These are phyloP conservation scores for Macrophomina phaseolina DNA, from an alignment of 2,329 filamentous ascomycete species.

Conservation along the genomic window DNA sequence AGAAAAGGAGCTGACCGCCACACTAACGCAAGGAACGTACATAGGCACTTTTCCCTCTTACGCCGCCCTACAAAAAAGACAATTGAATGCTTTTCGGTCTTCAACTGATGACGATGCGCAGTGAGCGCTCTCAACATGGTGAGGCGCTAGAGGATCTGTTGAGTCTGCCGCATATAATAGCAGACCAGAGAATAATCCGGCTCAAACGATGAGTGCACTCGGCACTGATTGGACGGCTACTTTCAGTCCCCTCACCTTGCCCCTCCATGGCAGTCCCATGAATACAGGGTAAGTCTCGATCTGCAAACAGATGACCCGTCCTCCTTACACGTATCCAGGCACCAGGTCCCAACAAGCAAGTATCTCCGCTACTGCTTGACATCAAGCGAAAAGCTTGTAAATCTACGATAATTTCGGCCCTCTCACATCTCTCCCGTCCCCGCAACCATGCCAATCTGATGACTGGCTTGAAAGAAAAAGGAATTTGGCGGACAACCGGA, in stretches of 20 bases:
- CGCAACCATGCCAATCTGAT: background rate
- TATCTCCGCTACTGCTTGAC: slow-evolving; percentile 12
- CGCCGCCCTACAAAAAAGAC: background rate
- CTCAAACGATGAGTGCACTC: background rate
- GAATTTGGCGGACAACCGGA: slow-evolving; percentile 1
- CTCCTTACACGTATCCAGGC: slow-evolving; percentile 9
- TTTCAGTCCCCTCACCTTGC: background rate
- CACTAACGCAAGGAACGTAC: too few relatives aligned
- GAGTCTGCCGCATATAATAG: background rate
- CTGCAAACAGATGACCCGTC: slow-evolving; percentile 11
- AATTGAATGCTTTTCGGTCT: background rate
- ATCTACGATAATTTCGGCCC: background rate
- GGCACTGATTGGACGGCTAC: background rate
- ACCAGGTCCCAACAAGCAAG: background rate
- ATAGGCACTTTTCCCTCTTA: background rate
- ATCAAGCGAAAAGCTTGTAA: background rate
- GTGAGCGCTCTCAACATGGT: background rate
- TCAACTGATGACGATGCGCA: background rate
- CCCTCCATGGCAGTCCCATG: background rate
- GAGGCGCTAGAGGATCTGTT: background rate
- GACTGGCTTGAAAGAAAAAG: background rate
- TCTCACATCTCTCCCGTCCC: background rate
- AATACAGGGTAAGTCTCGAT: background rate
- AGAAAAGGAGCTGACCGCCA: too few relatives aligned
- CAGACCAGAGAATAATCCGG: slow-evolving; percentile 12